Percentiles rank a stretch among this genome's conserved stretches.
phyloP scores from a whole-genome alignment of 1,139 yeast genomes.

The Zygoascus hellenicus region DNA sequence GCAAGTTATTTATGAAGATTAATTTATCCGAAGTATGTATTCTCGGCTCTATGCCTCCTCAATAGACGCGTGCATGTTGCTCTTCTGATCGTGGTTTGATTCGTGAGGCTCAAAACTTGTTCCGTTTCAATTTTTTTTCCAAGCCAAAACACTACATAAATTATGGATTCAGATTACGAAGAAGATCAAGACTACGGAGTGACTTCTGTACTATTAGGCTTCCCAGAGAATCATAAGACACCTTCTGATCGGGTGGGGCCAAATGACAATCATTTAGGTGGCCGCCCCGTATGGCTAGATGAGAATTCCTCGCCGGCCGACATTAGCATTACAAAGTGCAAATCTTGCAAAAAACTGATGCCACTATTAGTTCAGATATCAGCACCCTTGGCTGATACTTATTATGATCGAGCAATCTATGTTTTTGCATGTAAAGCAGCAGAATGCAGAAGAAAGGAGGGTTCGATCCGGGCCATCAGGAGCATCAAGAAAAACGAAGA shows the following conservation, averaged over 20 bases:
- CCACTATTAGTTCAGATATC: slow-evolving; percentile 70
- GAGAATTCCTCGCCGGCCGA: slow-evolving; percentile 53
- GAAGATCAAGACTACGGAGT: slow-evolving; percentile 19
- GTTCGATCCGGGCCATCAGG: slow-evolving; percentile 66
- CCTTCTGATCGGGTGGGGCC: slow-evolving; percentile 13
- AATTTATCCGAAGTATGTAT: not conserved
- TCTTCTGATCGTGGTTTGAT: too few species aligned
- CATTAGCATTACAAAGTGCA: slow-evolving; percentile 50
- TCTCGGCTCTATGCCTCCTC: too few species aligned
- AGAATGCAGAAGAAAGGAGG: slow-evolving; percentile 59
- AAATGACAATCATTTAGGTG: slow-evolving; percentile 72
- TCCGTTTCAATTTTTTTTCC: not conserved
- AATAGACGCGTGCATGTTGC: too few species aligned
- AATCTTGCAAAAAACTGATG: slow-evolving; percentile 55
- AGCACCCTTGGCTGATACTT: slow-evolving; percentile 61
- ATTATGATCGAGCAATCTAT: slow-evolving; percentile 76
- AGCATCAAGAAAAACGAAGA: slow-evolving; percentile 61
- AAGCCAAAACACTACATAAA: not conserved
- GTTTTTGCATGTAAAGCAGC: slow-evolving; percentile 67
- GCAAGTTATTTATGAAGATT: slow-evolving; percentile 32
- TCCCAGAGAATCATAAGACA: slow-evolving; percentile 32
- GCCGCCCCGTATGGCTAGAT: slow-evolving; percentile 51
- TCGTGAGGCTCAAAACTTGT: slow-evolving; percentile 1
- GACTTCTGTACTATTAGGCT: slow-evolving; percentile 60
- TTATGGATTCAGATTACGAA: slow-evolving; percentile 16